Evolutionary conservation across 2,329 filamentous ascomycete genomes (phyloP).

Genomic region (Didymella exigua): DNA sequence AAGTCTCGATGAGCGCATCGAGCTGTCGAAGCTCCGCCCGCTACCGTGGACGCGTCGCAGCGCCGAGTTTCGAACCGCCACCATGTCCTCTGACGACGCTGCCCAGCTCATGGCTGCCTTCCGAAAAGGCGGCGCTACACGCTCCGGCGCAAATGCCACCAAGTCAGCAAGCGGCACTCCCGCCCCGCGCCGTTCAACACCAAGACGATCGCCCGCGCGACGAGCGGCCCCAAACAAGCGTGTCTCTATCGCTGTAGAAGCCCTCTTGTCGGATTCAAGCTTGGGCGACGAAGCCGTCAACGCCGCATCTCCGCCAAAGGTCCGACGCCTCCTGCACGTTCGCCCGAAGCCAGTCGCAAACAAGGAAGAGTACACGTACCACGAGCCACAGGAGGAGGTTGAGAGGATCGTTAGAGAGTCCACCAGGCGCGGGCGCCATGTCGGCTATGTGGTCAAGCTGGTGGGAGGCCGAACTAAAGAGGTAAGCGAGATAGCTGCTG

Average conservation of each 20-base stretch:
- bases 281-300: slow-evolving; percentile 12
- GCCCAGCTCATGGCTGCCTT: slow-evolving; percentile 39
- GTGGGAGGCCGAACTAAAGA: slow-evolving; percentile 47
- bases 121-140: slow-evolving; percentile 13
- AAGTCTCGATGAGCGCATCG: not conserved
- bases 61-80: not conserved
- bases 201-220: not conserved
- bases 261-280: slow-evolving; percentile 23
- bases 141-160: not conserved
- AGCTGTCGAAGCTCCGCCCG: not conserved
- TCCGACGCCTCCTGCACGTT: slow-evolving; percentile 32
- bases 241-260: slow-evolving; percentile 21
- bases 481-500: slow-evolving; percentile 43
- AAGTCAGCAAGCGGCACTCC: not conserved
- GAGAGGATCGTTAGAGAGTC: slow-evolving; percentile 50
- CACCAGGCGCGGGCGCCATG: slow-evolving; percentile 36
- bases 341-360: slow-evolving; percentile 32
- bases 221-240: not conserved
- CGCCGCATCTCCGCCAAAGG: not conserved
- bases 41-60: not conserved
- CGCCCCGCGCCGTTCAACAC: not conserved
- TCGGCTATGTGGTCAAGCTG: slow-evolving; percentile 52
- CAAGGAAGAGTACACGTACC: slow-evolving; percentile 43
- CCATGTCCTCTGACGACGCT: slow-evolving; percentile 37
- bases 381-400: slow-evolving; percentile 43